Evolutionary conservation across 768 basidiomycete genomes (phyloP).

Genomic region (Suillus subalutaceus): DNA sequence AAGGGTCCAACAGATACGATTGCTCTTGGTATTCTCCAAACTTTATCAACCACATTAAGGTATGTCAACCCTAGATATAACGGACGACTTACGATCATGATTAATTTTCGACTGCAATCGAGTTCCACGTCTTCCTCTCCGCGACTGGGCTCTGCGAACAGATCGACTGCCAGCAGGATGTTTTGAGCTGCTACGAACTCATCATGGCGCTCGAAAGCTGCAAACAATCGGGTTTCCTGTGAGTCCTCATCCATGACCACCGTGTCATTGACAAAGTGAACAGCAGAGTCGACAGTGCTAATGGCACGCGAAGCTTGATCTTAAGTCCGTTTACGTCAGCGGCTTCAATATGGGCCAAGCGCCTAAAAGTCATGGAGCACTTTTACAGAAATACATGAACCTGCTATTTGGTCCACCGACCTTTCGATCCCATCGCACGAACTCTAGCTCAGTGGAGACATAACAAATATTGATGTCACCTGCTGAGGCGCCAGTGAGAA

Average conservation of each 20-base stretch:
- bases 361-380: neutral
- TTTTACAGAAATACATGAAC: neutral
- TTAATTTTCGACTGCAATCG: conserved; percentile 44
- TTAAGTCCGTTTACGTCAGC: conserved; percentile 6
- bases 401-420: neutral
- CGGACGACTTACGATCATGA: conserved; percentile 50
- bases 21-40: conserved; percentile 92
- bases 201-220: conserved; percentile 61
- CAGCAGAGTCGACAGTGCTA: neutral
- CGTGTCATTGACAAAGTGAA: conserved; percentile 5
- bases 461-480: conserved; percentile 7
- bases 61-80: conserved; percentile 4
- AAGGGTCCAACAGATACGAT: conserved; percentile 89
- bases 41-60: conserved; percentile 41
- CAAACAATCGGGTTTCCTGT: conserved; percentile 49
- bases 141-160: conserved; percentile 43
- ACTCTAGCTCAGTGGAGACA: neutral
- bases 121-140: conserved; percentile 49
- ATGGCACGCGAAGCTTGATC: conserved; percentile 24
- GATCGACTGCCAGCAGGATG: conserved; percentile 50
- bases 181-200: conserved; percentile 61
- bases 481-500: conserved; percentile 20
- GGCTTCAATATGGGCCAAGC: neutral
- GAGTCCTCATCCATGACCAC: conserved; percentile 41
- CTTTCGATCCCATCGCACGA: neutral